These are phyloP conservation scores for Tuber umbilicatum DNA, from an alignment of 495 filamentous ascomycete genomes.

Conservation along the genomic window DNA sequence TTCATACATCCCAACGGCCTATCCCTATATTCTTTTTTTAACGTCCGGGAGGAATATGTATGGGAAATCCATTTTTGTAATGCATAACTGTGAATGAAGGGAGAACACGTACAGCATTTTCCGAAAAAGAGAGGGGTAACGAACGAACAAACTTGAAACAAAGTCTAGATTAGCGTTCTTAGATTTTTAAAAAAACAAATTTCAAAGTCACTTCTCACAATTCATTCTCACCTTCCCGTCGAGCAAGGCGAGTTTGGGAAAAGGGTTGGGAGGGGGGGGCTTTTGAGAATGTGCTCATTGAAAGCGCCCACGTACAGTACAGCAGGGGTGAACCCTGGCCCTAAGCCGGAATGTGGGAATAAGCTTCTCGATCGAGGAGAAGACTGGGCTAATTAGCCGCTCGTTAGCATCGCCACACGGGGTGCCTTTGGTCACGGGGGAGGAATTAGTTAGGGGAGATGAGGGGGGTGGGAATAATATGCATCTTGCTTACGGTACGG, in stretches of 20 bases:
- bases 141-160: neutral
- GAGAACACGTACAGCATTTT: neutral
- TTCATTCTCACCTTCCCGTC: neutral
- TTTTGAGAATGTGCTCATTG: no score
- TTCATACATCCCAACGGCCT: neutral
- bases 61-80: slow-evolving; percentile 6
- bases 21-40: neutral
- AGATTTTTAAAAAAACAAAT: neutral
- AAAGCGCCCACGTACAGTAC: no score
- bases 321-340: no score
- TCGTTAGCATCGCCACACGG: no score
- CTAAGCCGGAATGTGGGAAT: no score
- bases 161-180: neutral
- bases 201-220: neutral
- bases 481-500: no score
- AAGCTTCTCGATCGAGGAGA: no score
- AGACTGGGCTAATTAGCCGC: no score
- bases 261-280: no score
- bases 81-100: neutral
- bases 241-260: neutral
- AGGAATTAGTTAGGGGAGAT: no score
- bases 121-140: neutral
- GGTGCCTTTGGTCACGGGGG: no score
- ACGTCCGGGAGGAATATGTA: neutral
- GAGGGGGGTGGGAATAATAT: no score